Conservation (phyloP, 2,329 filamentous ascomycete species). For the Colletotrichum echinochloae region DNA sequence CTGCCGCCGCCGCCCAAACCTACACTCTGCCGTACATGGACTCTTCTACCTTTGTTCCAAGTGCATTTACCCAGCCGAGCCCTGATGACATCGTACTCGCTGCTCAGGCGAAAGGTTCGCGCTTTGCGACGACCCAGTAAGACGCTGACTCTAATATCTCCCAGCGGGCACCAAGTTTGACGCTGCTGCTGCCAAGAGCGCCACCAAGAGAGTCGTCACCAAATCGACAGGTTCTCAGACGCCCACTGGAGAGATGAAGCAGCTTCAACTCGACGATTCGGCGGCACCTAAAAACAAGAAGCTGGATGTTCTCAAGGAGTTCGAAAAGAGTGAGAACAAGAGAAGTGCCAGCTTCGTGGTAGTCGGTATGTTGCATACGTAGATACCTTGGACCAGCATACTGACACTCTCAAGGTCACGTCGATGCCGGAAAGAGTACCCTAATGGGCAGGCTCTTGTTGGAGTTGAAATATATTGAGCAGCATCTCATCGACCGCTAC, state of each 20-base stretch:
- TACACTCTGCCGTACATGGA: constrained; percentile 63
- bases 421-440: constrained; percentile 97
- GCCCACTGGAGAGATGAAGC: constrained; percentile 50
- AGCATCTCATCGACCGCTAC: constrained; percentile 89
- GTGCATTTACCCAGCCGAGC: constrained; percentile 85
- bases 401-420: constrained; percentile 74
- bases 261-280: constrained; percentile 61
- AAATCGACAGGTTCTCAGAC: constrained; percentile 50
- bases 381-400: constrained; percentile 1
- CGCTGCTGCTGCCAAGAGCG: constrained; percentile 55
- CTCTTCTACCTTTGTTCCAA: constrained; percentile 61
- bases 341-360: constrained; percentile 91
- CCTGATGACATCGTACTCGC: constrained; percentile 90
- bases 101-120: constrained; percentile 91
- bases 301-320: constrained; percentile 85
- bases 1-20: constrained; percentile 45
- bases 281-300: constrained; percentile 79
- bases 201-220: constrained; percentile 46
- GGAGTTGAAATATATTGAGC: constrained; percentile 88
- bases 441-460: constrained; percentile 95
- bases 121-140: constrained; percentile 62
- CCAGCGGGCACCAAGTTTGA: constrained; percentile 64
- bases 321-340: constrained; percentile 79
- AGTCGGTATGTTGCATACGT: constrained; percentile 71
- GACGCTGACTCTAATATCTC: constrained; percentile 65